Percentiles rank a stretch among this genome's conserved stretches.
These are phyloP conservation scores for Sphagnum contortum DNA, from an alignment of 225 moss, liverwort and hornwort species.

Conservation along the genomic window DNA sequence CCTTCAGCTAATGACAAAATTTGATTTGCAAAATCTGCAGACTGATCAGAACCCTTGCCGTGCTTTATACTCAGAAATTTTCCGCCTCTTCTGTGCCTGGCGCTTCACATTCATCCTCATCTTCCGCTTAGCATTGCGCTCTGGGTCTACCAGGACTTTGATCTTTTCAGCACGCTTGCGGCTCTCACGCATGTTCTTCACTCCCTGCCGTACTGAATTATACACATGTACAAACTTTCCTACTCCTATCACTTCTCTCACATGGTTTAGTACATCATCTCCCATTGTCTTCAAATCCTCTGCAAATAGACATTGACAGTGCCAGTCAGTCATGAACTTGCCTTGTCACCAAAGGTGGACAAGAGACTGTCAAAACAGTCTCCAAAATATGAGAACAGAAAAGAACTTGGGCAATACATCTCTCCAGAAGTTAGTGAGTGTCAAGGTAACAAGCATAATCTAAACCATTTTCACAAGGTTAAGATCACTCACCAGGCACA, in stretches of 20 bases:
- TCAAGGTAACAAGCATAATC: too few relatives aligned
- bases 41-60: slow-evolving; percentile 13
- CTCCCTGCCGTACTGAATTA: slow-evolving; percentile 56
- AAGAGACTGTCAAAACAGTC: neutral
- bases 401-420: too few relatives aligned
- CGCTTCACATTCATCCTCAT: slow-evolving; percentile 66
- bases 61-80: slow-evolving; percentile 49
- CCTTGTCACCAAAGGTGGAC: neutral
- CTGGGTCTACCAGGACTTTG: slow-evolving; percentile 78
- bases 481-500: slow-evolving; percentile 53
- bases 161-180: slow-evolving; percentile 69
- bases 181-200: slow-evolving; percentile 59
- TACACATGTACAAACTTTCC: slow-evolving; percentile 61
- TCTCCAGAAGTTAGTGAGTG: too few relatives aligned
- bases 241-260: slow-evolving; percentile 67
- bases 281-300: slow-evolving; percentile 70
- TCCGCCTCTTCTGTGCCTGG: slow-evolving; percentile 81
- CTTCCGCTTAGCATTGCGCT: slow-evolving; percentile 84
- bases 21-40: too few relatives aligned
- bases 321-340: neutral
- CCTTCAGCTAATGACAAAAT: too few relatives aligned
- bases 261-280: slow-evolving; percentile 48
- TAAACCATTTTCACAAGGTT: too few relatives aligned
- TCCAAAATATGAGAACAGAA: too few relatives aligned
- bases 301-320: slow-evolving; percentile 13